Conservation (phyloP, 2,329 filamentous ascomycete genomes). For the Trichophaea hybrida region DNA sequence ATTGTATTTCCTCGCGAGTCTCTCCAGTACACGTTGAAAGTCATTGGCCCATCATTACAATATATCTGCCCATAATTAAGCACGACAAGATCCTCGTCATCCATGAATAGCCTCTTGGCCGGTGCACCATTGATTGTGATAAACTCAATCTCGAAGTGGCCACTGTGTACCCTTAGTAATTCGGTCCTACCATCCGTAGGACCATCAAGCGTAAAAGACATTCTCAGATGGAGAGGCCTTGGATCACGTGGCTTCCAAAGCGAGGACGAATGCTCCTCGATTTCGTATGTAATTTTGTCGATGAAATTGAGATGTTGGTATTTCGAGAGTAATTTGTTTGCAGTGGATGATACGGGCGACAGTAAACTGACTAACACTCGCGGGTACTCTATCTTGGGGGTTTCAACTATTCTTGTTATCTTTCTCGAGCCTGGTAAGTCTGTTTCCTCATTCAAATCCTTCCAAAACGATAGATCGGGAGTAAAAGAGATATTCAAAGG, state of each 20-base stretch:
- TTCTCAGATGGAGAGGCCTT: not conserved
- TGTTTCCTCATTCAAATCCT: not conserved
- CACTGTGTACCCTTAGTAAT: not conserved
- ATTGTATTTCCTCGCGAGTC: not conserved
- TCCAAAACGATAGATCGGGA: not conserved
- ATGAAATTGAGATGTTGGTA: not conserved
- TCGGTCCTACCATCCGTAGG: not conserved
- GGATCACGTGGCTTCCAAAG: not conserved
- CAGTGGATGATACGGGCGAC: not conserved
- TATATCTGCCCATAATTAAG: conserved; percentile 1
- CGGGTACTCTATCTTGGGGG: not conserved
- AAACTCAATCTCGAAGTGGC: not conserved
- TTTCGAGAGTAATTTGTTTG: not conserved
- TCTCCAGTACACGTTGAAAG: not conserved
- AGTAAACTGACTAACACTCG: not conserved
- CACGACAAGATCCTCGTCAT: conserved; percentile 1
- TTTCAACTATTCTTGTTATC: not conserved
- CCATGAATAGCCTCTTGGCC: not conserved
- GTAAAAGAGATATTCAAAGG: not conserved
- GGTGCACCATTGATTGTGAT: conserved; percentile 1
- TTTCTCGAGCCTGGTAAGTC: not conserved
- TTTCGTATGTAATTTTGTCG: not conserved
- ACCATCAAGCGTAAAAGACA: not conserved
- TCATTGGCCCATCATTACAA: not conserved
- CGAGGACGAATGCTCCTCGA: conserved; percentile 2